Percentiles rank a stretch among this genome's conserved stretches.
These are phyloP conservation scores for Termitomyces sp. DNA, from an alignment of 768 basidiomycete genomes.

Conservation along the genomic window DNA sequence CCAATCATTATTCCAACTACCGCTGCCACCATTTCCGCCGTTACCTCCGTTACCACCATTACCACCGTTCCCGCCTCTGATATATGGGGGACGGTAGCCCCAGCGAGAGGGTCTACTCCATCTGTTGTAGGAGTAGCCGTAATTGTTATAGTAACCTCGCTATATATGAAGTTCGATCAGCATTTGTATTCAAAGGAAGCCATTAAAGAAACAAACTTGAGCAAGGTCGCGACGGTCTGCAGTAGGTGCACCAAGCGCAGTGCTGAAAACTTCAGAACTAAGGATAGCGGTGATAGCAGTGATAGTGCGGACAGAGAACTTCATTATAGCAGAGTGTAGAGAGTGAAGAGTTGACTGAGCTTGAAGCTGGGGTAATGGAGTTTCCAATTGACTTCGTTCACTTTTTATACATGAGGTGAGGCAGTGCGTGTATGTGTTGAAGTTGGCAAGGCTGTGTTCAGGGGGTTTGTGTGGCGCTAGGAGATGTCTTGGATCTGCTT, in stretches of 20 bases:
- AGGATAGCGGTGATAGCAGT: background rate
- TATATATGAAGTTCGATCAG: background rate
- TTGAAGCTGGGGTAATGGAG: background rate
- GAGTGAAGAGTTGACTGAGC: no score
- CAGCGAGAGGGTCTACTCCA: background rate
- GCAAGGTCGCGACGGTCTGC: background rate
- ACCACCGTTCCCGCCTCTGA: no score
- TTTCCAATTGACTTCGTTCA: background rate
- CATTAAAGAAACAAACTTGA: background rate
- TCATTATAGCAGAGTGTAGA: background rate
- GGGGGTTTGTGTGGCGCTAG: background rate
- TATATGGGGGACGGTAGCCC: no score
- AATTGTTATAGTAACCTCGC: background rate
- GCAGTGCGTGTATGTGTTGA: background rate
- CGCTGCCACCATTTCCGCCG: background rate
- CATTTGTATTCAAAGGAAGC: background rate
- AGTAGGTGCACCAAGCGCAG: background rate
- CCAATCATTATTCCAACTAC: background rate
- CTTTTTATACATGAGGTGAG: slow-evolving; percentile 1
- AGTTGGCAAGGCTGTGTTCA: no score
- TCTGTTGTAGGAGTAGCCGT: background rate
- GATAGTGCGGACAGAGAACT: background rate
- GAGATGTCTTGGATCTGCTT: no score
- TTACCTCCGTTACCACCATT: background rate
- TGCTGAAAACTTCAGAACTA: background rate